phyloP scores from a whole-genome alignment of 2,329 filamentous ascomycete species.

The Penicillium sp. region DNA sequence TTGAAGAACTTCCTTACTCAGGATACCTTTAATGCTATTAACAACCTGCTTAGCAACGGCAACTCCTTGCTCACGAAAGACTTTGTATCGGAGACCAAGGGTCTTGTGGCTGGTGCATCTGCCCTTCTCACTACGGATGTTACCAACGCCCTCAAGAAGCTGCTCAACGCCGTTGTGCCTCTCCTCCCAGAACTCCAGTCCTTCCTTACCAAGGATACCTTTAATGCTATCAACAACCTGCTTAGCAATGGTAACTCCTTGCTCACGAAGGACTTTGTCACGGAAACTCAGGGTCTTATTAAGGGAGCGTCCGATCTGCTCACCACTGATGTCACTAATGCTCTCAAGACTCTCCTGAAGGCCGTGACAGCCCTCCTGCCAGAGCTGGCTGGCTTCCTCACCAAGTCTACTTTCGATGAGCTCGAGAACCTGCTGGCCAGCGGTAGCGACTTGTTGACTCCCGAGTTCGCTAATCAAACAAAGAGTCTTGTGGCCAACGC shows the following conservation, averaged over 20 bases:
- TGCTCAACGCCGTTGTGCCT: constrained; percentile 20
- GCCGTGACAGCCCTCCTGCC: constrained; percentile 24
- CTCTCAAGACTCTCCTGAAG: constrained; percentile 25
- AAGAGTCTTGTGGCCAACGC: constrained; percentile 25
- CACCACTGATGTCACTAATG: constrained; percentile 23
- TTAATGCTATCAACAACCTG: constrained; percentile 24
- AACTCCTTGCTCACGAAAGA: constrained; percentile 17
- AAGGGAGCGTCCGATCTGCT: constrained; percentile 25
- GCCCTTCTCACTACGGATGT: constrained; percentile 19
- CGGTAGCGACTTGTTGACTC: constrained; percentile 24
- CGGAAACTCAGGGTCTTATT: constrained; percentile 26
- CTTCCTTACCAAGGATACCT: constrained; percentile 27
- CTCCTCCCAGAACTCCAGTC: constrained; percentile 26
- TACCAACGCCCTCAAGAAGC: constrained; percentile 26
- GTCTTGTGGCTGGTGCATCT: constrained; percentile 22
- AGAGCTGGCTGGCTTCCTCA: constrained; percentile 26
- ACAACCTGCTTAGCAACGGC: constrained; percentile 23
- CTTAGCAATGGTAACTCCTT: constrained; percentile 28
- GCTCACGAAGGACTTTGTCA: constrained; percentile 27
- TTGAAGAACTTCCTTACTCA: constrained; percentile 29
- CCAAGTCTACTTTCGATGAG: constrained; percentile 18
- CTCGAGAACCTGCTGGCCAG: constrained; percentile 19
- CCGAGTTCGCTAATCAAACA: constrained; percentile 28
- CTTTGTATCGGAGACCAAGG: constrained; percentile 21
- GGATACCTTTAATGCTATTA: constrained; percentile 24